Conservation (phyloP, 2,329 filamentous ascomycete species). For the Penicillium brevicompactum region DNA sequence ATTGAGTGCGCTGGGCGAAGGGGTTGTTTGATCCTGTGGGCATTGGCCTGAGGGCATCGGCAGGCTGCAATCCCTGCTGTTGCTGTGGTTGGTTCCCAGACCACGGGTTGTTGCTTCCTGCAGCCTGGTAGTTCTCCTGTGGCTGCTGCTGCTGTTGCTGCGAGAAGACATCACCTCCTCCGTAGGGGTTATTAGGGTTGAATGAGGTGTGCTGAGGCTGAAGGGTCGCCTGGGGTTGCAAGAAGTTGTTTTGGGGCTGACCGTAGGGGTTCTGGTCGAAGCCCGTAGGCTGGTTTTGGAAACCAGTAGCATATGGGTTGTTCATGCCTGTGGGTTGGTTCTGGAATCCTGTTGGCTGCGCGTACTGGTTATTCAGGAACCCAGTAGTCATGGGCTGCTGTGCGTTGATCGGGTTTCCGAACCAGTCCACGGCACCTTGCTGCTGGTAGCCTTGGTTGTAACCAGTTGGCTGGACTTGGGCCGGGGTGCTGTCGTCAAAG, state of each 20-base stretch:
- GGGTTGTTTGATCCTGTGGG: constrained; percentile 97
- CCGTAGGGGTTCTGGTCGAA: constrained; percentile 62
- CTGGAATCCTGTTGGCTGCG: constrained; percentile 75
- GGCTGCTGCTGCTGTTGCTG: constrained; percentile 48
- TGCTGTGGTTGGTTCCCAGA: constrained; percentile 61
- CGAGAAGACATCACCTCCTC: constrained; percentile 44
- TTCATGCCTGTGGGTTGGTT: constrained; percentile 65
- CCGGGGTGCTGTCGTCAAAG: constrained; percentile 74
- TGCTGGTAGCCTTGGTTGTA: constrained; percentile 98
- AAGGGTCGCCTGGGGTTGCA: constrained; percentile 54
- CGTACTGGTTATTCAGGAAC: constrained; percentile 68
- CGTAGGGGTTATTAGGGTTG: constrained; percentile 61
- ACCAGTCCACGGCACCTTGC: constrained; percentile 94
- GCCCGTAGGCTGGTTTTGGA: constrained; percentile 65
- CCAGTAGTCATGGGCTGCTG: constrained; percentile 70
- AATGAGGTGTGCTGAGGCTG: constrained; percentile 64
- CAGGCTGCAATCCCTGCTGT: constrained; percentile 57
- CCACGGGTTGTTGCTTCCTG: constrained; percentile 96
- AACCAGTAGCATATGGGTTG: constrained; percentile 71
- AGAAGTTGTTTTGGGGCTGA: constrained; percentile 43
- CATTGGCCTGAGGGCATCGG: constrained; percentile 71
- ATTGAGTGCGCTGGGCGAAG: constrained; percentile 71
- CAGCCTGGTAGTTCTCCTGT: constrained; percentile 64
- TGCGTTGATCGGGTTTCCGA: constrained; percentile 88
- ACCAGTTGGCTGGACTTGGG: constrained; percentile 78